A percentile compares a stretch with the other conserved stretches of the same genome.
Conservation (phyloP, 2,329 filamentous ascomycete species). For the Sclerotinia nivalis region DNA sequence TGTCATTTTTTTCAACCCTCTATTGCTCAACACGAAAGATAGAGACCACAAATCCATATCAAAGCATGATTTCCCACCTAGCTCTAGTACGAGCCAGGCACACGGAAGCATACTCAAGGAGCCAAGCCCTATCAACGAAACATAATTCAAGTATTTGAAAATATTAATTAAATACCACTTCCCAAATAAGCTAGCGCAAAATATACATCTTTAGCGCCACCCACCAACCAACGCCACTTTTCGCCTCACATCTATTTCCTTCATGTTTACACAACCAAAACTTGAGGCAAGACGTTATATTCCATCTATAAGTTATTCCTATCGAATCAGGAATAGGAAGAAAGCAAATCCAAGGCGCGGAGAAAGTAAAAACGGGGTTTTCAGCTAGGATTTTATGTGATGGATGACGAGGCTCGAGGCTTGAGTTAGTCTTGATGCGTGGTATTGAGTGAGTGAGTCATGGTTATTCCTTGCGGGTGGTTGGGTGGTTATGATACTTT, state of each 20-base stretch:
- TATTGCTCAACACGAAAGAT: too few relatives aligned
- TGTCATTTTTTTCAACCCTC: too few relatives aligned
- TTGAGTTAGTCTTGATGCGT: background rate
- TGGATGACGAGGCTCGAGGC: background rate
- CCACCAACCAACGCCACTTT: background rate
- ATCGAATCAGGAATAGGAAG: background rate
- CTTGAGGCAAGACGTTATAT: background rate
- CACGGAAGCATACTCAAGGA: background rate
- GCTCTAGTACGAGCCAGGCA: background rate
- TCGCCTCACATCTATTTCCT: background rate
- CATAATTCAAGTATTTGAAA: background rate
- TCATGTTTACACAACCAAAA: background rate
- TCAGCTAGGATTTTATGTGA: background rate
- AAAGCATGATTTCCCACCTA: background rate
- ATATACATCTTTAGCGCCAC: slow-evolving; percentile 1
- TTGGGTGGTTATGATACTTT: background rate
- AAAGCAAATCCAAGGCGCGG: too few relatives aligned
- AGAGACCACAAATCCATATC: too few relatives aligned
- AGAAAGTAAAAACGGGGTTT: background rate
- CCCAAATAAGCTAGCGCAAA: background rate
- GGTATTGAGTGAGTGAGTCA: background rate
- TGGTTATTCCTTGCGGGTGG: background rate
- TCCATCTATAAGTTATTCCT: background rate
- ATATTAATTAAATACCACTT: background rate
- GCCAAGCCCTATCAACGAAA: background rate